Conservation (phyloP, 148 eudicot species). For the Suaeda aralocaspica region DNA sequence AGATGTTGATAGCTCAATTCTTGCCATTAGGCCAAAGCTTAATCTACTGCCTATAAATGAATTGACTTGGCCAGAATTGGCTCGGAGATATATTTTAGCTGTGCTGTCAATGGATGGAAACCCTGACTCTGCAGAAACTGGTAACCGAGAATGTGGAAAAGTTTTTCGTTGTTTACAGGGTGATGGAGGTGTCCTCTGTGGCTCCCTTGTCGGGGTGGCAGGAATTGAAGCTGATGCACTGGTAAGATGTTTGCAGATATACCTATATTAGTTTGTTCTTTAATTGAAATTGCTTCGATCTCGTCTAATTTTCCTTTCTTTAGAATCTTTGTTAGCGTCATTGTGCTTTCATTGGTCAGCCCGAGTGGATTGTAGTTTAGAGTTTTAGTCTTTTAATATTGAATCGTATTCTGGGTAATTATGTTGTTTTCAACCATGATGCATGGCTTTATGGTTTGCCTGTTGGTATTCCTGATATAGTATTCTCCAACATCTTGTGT, state of each 20-base stretch:
- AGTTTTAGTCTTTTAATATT: background rate
- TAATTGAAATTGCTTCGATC: background rate
- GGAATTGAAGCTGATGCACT: conserved; percentile 74
- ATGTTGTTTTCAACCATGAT: too few species aligned
- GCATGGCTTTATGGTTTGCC: too few species aligned
- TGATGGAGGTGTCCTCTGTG: conserved; percentile 74
- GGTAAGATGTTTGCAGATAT: conserved; percentile 39
- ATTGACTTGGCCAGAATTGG: conserved; percentile 72
- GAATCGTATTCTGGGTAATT: too few species aligned
- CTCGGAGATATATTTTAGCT: conserved; percentile 59
- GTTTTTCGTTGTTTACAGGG: conserved; percentile 63
- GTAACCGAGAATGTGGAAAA: conserved; percentile 43
- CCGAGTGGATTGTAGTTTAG: background rate
- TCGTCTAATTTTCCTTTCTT: background rate
- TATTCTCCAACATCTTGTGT: too few species aligned
- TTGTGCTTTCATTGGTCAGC: background rate
- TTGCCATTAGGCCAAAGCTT: conserved; percentile 39
- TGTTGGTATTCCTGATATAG: too few species aligned
- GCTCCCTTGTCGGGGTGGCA: conserved; percentile 60
- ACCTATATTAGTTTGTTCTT: background rate
- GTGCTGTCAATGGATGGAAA: conserved; percentile 49
- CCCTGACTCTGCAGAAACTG: conserved; percentile 39
- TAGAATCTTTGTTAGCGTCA: background rate
- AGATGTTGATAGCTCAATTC: conserved; percentile 42
- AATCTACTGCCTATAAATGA: conserved; percentile 58